Percentiles rank a stretch among this genome's conserved stretches.
These are phyloP conservation scores for Nymphaea thermarum DNA, from an alignment of 164 flowering plant genomes.

Conservation along the genomic window DNA sequence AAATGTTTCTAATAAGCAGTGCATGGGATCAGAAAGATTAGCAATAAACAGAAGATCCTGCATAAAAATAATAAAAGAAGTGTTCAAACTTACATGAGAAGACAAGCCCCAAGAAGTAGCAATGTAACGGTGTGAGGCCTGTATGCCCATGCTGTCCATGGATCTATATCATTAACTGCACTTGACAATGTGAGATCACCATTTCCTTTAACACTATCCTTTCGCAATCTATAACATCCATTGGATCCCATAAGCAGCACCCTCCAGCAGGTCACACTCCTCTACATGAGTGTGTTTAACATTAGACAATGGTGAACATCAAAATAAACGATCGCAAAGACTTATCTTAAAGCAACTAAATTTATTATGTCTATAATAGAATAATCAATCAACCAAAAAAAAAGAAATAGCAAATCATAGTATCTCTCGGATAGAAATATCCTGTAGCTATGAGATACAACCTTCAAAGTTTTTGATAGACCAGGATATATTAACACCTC, in stretches of 20 bases:
- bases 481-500: background rate
- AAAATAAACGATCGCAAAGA: background rate
- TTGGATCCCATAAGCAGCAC: constrained; percentile 38
- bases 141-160: constrained; percentile 99
- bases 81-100: constrained; percentile 62
- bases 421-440: background rate
- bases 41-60: background rate
- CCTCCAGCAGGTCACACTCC: too few species aligned
- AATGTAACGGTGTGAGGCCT: constrained; percentile 79
- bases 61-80: background rate
- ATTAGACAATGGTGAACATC: background rate
- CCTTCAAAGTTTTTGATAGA: background rate
- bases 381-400: background rate
- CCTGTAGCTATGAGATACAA: background rate
- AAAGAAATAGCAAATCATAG: background rate
- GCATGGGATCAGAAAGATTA: background rate
- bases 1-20: background rate
- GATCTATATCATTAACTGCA: constrained; percentile 60
- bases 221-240: constrained; percentile 38
- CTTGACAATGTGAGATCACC: constrained; percentile 17
- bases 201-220: constrained; percentile 32
- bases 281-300: too few species aligned
- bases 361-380: background rate
- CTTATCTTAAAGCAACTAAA: background rate
- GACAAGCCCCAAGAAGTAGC: constrained; percentile 78